These are phyloP conservation scores for Lachancea cidri DNA, from an alignment of 805 yeast genomes.

Conservation along the genomic window DNA sequence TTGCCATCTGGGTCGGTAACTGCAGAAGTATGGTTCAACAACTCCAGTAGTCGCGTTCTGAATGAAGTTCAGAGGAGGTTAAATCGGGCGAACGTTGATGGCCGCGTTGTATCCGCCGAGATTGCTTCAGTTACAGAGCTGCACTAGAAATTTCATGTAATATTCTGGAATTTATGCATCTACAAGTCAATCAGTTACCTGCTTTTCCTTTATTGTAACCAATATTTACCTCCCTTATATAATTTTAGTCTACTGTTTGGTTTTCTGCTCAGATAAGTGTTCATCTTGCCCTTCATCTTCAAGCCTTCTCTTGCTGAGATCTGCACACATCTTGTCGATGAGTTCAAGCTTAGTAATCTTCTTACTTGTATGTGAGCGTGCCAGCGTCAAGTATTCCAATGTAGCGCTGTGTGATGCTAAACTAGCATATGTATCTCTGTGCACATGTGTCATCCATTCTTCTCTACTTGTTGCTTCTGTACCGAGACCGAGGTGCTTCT, in stretches of 20 bases:
- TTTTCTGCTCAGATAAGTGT: too few species aligned
- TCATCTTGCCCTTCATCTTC: too few species aligned
- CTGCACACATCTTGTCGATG: slow-evolving; percentile 23
- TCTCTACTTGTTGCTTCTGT: slow-evolving; percentile 60
- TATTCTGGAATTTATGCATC: too few species aligned
- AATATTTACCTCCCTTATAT: too few species aligned
- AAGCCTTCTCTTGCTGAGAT: slow-evolving; percentile 1
- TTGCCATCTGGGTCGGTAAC: slow-evolving; percentile 36
- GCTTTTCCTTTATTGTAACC: too few species aligned
- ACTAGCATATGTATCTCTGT: slow-evolving; percentile 27
- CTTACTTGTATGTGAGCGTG: slow-evolving; percentile 18
- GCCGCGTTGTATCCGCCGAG: slow-evolving; percentile 35
- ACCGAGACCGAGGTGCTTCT: slow-evolving; percentile 72
- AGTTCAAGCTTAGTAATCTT: slow-evolving; percentile 23
- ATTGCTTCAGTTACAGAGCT: slow-evolving; percentile 17
- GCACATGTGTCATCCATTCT: slow-evolving; percentile 60
- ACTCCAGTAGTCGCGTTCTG: slow-evolving; percentile 25
- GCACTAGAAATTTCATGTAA: background rate
- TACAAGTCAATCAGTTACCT: too few species aligned
- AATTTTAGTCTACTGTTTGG: background rate
- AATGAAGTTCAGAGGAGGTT: slow-evolving; percentile 30
- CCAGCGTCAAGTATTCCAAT: slow-evolving; percentile 29
- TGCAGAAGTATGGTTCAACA: slow-evolving; percentile 34
- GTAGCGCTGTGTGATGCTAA: slow-evolving; percentile 26
- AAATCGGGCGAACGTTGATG: slow-evolving; percentile 46